Evolutionary conservation across 176 grass and related monocot genomes (phyloP).

Genomic region (Aechmea fasciata): DNA sequence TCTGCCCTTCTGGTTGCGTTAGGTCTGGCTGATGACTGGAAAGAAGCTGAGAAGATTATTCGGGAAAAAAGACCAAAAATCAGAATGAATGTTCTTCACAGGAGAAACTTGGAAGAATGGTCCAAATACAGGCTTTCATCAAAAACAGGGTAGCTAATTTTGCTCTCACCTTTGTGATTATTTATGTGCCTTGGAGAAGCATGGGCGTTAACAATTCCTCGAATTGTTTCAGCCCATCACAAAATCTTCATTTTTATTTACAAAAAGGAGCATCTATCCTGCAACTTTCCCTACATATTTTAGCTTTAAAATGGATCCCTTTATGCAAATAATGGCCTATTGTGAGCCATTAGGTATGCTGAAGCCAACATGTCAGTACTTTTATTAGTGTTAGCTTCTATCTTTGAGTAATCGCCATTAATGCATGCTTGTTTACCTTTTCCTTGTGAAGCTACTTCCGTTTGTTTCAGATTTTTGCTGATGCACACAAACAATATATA

Average conservation of each 20-base stretch:
- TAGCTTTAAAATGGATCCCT: too few species aligned
- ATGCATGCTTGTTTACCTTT: too few species aligned
- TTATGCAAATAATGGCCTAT: too few species aligned
- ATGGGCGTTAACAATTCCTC: not conserved
- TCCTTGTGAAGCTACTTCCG: too few species aligned
- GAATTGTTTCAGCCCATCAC: not conserved
- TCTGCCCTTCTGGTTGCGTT: constrained; percentile 60
- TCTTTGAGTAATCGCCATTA: too few species aligned
- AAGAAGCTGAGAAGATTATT: constrained; percentile 69
- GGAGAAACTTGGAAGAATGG: constrained; percentile 72
- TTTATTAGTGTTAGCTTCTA: too few species aligned
- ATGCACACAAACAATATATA: too few species aligned
- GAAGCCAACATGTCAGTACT: too few species aligned
- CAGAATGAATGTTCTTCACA: constrained; percentile 72
- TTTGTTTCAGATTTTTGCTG: too few species aligned
- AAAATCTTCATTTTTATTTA: not conserved
- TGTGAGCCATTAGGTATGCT: too few species aligned
- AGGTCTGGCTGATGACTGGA: constrained; percentile 62
- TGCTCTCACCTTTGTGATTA: not conserved
- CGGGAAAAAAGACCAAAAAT: constrained; percentile 49
- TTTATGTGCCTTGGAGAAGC: not conserved
- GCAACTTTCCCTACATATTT: too few species aligned
- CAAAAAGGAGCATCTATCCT: too few species aligned
- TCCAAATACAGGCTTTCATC: constrained; percentile 33
- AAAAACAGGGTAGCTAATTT: constrained; percentile 29